Evolutionary conservation across 805 yeast species (phyloP), one percentile per base, ranked within the genome.

Genomic region (Schwanniomyces occidentalis): DNA sequence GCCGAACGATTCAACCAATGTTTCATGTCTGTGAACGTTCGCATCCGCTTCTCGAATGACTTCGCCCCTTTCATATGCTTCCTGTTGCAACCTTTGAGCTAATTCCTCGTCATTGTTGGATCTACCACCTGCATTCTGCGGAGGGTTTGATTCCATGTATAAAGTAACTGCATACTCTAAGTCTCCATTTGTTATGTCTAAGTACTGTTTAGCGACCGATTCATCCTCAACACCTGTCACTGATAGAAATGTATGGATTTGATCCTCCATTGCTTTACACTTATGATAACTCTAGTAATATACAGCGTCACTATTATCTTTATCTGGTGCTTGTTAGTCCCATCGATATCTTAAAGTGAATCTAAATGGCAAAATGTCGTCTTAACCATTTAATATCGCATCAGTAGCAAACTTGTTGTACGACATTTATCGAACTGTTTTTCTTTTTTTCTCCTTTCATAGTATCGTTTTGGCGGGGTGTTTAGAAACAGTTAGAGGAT

Each of bases 131-230:
- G 36, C 33, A 15, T 16, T 30, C 34, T 33, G 26, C 40, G 30
- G 40, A n/a, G 52, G 59, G 31, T 57, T 43, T 6, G 62, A 44
- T 44, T 93, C 98, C 62, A 85, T 82, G 58, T 65, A 93, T 27
- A 93, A 65, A 9, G 88, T 78, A 6, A 93, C 85, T 0, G 99
- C 98, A 14, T 79, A 75, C 38, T 90, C 95, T 21, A 91, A 55
- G 54, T 87, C 78, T 29, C 79, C 78, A 32, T 82, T 89, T 4
- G 91, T 74, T 65, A 91, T 80, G 16, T 82, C 89, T 14, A 93
- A 58, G 52, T 82, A 93, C 46, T 82, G 87, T 34, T 71, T 65
- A 1, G 98, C 98, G 8, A 75, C 63, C 4, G 70, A 71, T 1
- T 75, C 71, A 52, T 85, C 91, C 2, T 78, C 71, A 2, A 78